Evolutionary conservation across 805 yeast genomes (phyloP).

Genomic region (Candida oleophila): DNA sequence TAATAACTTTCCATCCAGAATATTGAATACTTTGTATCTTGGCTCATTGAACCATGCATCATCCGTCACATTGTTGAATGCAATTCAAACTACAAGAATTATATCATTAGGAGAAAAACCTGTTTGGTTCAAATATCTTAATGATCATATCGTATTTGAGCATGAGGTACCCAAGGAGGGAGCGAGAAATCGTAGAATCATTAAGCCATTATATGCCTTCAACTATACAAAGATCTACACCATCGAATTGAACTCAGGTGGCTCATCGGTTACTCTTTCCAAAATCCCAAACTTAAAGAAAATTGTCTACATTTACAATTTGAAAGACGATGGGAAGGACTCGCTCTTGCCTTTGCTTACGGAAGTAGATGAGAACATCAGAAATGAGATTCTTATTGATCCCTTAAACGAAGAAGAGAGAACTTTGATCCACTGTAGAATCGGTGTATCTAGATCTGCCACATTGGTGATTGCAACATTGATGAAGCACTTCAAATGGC

Average conservation of each 20-base stretch:
- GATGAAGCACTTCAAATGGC: slow-evolving; percentile 31
- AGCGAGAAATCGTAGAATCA: neutral
- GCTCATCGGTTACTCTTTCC: neutral
- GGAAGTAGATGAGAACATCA: slow-evolving; percentile 29
- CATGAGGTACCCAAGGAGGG: slow-evolving; percentile 8
- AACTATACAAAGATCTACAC: slow-evolving; percentile 18
- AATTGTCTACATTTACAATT: slow-evolving; percentile 29
- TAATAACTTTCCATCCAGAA: slow-evolving; percentile 36
- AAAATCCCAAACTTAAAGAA: slow-evolving; percentile 12
- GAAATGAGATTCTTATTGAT: slow-evolving; percentile 22
- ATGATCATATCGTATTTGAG: slow-evolving; percentile 12
- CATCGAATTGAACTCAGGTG: slow-evolving; percentile 13
- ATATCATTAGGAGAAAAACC: slow-evolving; percentile 40
- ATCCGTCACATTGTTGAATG: slow-evolving; percentile 25
- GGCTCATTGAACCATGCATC: slow-evolving; percentile 36
- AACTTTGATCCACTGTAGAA: slow-evolving; percentile 37
- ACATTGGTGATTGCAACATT: slow-evolving; percentile 38
- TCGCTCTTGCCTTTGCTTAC: slow-evolving; percentile 27
- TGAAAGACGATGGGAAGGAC: slow-evolving; percentile 41
- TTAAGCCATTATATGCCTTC: slow-evolving; percentile 18
- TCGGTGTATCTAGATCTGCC: slow-evolving; percentile 45
- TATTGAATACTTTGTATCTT: slow-evolving; percentile 26
- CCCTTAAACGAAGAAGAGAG: slow-evolving; percentile 12
- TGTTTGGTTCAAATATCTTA: slow-evolving; percentile 23
- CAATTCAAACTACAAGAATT: slow-evolving; percentile 22